Evolutionary conservation across 805 yeast genomes (phyloP).

Genomic region (Candida schatavii): DNA sequence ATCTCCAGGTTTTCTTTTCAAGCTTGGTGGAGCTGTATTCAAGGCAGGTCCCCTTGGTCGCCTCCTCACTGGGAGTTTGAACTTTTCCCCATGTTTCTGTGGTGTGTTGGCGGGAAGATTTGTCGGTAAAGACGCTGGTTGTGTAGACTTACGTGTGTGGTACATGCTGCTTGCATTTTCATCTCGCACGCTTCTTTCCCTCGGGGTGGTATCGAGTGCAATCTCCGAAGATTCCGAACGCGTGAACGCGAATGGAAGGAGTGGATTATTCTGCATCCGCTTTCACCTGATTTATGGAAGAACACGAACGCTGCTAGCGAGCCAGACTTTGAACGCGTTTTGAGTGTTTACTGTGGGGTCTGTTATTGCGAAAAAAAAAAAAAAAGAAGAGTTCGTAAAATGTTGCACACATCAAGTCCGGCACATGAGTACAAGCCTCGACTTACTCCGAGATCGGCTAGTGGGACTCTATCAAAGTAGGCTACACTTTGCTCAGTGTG

Average conservation of each 20-base stretch:
- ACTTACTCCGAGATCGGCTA: no score
- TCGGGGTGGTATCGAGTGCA: conserved; percentile 38
- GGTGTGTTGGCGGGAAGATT: no score
- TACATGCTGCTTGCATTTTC: conserved; percentile 44
- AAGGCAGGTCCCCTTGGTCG: conserved; percentile 17
- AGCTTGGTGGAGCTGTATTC: conserved; percentile 23
- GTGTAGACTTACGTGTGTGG: conserved; percentile 32
- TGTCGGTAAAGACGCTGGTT: conserved; percentile 2
- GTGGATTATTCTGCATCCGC: conserved; percentile 28
- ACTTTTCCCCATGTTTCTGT: no score
- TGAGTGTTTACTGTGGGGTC: neutral
- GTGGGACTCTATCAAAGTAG: no score
- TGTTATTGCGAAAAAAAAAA: neutral
- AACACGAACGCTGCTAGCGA: no score
- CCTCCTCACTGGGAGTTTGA: no score
- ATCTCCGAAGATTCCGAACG: conserved; percentile 29
- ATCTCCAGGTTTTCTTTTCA: conserved; percentile 42
- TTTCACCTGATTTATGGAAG: neutral
- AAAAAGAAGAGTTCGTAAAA: neutral
- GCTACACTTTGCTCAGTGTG: no score
- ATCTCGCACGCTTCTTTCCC: conserved; percentile 37
- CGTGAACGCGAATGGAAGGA: conserved; percentile 51
- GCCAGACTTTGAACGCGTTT: neutral
- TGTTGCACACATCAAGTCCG: neutral
- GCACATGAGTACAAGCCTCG: no score